Conservation (phyloP, 2,329 filamentous ascomycete species). For the Talaromyces sp. region DNA sequence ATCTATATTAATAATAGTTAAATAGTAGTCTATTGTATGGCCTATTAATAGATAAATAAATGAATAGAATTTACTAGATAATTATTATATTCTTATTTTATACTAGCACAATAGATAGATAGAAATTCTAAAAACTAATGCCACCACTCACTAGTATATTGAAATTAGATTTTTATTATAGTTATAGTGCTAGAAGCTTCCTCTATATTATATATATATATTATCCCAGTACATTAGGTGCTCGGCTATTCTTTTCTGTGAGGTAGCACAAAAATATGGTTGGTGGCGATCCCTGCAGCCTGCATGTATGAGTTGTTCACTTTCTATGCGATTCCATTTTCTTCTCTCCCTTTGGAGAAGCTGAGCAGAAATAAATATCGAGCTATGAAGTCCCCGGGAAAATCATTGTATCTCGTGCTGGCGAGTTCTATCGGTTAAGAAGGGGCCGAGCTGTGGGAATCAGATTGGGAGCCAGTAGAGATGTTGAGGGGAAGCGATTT, state of each 20-base stretch:
- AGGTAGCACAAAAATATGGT: not conserved
- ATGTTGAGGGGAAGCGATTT: not conserved
- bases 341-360: constrained; percentile 9
- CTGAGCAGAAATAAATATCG: constrained; percentile 8
- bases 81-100: too few species aligned
- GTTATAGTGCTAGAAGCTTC: too few species aligned
- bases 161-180: too few species aligned
- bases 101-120: too few species aligned
- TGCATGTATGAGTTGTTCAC: constrained; percentile 1
- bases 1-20: too few species aligned
- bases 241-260: not conserved
- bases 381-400: not conserved
- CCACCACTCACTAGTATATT: too few species aligned
- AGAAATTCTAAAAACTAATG: too few species aligned
- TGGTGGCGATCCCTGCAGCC: not conserved
- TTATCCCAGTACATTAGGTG: not conserved
- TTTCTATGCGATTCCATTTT: constrained; percentile 9
- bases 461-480: not conserved
- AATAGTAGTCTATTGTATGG: too few species aligned
- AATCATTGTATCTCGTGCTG: not conserved
- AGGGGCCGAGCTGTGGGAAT: not conserved
- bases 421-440: not conserved
- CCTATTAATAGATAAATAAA: too few species aligned
- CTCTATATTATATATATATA: too few species aligned
- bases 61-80: too few species aligned